Conservation (phyloP, 768 basidiomycete genomes). For the Naganishia vishniacii region DNA sequence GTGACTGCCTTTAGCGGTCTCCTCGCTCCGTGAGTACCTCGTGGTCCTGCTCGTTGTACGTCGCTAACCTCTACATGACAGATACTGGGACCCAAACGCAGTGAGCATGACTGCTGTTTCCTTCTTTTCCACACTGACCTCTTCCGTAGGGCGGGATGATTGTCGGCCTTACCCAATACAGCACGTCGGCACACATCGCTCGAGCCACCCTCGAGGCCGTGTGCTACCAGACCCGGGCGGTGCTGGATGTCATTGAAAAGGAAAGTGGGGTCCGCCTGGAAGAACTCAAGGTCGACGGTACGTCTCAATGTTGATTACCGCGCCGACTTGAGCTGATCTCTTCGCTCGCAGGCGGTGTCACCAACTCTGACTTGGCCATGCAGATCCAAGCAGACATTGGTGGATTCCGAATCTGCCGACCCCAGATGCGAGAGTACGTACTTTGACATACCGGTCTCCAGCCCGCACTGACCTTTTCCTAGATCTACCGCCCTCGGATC, state of each 20-base stretch:
- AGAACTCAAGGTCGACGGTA: constrained; percentile 86
- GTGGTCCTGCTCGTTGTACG: not conserved
- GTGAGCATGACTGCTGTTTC: constrained; percentile 35
- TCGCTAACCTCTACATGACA: not conserved
- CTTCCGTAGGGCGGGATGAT: constrained; percentile 33
- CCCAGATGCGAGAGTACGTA: constrained; percentile 91
- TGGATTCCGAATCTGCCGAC: constrained; percentile 83
- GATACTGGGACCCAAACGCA: constrained; percentile 81
- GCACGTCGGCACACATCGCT: constrained; percentile 73
- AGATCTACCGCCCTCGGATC: constrained; percentile 94
- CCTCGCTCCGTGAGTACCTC: constrained; percentile 69
- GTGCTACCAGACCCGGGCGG: constrained; percentile 90
- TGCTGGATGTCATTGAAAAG: constrained; percentile 88
- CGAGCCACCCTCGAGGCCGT: constrained; percentile 94
- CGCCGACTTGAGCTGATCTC: not conserved
- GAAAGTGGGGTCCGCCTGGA: constrained; percentile 73
- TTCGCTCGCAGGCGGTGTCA: constrained; percentile 61
- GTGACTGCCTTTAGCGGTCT: constrained; percentile 95
- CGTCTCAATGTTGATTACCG: constrained; percentile 22
- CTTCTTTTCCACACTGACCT: not conserved
- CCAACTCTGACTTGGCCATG: constrained; percentile 75
- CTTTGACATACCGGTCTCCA: not conserved
- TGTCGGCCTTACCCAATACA: constrained; percentile 45
- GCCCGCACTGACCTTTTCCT: not conserved
- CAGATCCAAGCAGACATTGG: constrained; percentile 57